phyloP scores from a whole-genome alignment of 441 rosid genomes.

The Gossypium schwendimanii region DNA sequence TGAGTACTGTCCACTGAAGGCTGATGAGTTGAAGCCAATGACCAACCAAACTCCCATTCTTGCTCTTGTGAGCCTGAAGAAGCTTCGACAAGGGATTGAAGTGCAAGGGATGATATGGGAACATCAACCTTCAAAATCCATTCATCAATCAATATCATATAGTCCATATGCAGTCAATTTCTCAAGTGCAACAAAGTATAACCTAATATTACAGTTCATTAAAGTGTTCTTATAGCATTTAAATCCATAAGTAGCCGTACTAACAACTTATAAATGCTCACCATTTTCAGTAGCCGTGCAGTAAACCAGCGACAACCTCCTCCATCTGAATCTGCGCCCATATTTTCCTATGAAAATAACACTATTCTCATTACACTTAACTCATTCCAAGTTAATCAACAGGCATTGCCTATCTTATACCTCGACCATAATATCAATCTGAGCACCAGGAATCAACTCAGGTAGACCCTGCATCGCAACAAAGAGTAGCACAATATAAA shows the following conservation, averaged over 20 bases:
- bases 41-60: constrained; percentile 97
- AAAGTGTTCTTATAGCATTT: neutral
- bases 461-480: constrained; percentile 43
- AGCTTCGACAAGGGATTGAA: constrained; percentile 66
- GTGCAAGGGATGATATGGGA: constrained; percentile 58
- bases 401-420: constrained; percentile 28
- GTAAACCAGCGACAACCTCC: constrained; percentile 44
- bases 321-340: constrained; percentile 22
- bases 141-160: constrained; percentile 15
- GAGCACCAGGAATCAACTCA: constrained; percentile 71
- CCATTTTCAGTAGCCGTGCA: constrained; percentile 61
- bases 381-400: constrained; percentile 19
- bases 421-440: constrained; percentile 70
- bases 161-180: neutral
- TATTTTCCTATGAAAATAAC: constrained; percentile 38
- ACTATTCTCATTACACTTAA: constrained; percentile 9
- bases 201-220: neutral
- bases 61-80: constrained; percentile 58
- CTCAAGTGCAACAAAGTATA: neutral
- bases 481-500: constrained; percentile 10
- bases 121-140: constrained; percentile 68
- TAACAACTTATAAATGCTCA: constrained; percentile 25
- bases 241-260: neutral
- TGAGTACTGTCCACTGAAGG: constrained; percentile 26
- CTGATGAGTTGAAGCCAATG: constrained; percentile 52